Evolutionary conservation across 2,329 filamentous ascomycete species (phyloP).

Genomic region (Fusarium chaquense): DNA sequence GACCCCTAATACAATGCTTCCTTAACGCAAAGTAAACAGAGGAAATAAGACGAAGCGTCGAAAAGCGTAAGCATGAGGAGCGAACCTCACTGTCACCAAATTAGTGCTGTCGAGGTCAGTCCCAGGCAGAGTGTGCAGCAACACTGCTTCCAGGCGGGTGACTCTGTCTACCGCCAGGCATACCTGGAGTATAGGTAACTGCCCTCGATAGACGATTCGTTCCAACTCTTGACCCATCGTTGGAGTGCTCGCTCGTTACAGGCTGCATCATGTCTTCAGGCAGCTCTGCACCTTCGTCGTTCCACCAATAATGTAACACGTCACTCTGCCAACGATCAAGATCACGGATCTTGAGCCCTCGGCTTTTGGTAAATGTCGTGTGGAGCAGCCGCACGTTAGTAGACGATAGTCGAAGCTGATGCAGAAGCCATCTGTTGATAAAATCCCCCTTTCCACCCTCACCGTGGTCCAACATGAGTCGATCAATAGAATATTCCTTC

Average conservation of each 20-base stretch:
- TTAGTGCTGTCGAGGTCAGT: slow-evolving; percentile 1
- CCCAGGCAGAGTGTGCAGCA: slow-evolving; percentile 27
- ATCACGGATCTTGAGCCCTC: slow-evolving; percentile 51
- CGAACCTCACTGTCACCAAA: background rate
- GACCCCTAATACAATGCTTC: background rate
- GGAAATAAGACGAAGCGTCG: background rate
- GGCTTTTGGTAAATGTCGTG: slow-evolving; percentile 47
- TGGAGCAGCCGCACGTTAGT: slow-evolving; percentile 60
- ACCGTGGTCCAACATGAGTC: slow-evolving; percentile 54
- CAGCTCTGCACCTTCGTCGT: slow-evolving; percentile 43
- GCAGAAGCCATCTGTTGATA: slow-evolving; percentile 65
- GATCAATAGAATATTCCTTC: slow-evolving; percentile 63
- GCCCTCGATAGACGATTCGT: slow-evolving; percentile 48
- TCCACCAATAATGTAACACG: slow-evolving; percentile 56
- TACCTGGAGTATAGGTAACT: slow-evolving; percentile 44
- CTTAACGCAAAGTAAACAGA: slow-evolving; percentile 4
- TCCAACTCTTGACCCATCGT: slow-evolving; percentile 44
- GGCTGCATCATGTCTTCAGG: slow-evolving; percentile 24
- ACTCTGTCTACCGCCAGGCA: slow-evolving; percentile 11
- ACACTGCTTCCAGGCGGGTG: slow-evolving; percentile 19
- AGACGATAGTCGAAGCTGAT: slow-evolving; percentile 61
- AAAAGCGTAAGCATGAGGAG: background rate
- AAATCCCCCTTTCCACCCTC: slow-evolving; percentile 58
- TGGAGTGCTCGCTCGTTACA: slow-evolving; percentile 43
- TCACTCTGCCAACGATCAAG: slow-evolving; percentile 54